Evolutionary conservation across 805 yeast genomes (phyloP).

Genomic region (Grigorovia jiainica): DNA sequence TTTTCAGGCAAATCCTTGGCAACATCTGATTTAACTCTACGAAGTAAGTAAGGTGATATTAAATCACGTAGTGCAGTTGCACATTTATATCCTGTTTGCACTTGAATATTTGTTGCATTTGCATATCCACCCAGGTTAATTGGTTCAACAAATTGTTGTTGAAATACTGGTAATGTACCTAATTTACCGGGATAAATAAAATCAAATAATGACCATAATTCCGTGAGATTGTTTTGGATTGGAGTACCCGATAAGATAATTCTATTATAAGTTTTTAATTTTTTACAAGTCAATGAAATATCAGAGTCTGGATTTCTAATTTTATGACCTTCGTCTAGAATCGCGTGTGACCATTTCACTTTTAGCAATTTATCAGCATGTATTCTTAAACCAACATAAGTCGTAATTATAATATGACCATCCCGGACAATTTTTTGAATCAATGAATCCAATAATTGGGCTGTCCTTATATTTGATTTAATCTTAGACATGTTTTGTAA

Average conservation of each 20-base stretch:
- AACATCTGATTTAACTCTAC: slow-evolving; percentile 87
- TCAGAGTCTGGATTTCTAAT: slow-evolving; percentile 91
- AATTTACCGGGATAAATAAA: slow-evolving; percentile 90
- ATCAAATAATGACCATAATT: slow-evolving; percentile 91
- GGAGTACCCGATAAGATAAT: slow-evolving; percentile 93
- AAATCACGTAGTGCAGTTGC: slow-evolving; percentile 84
- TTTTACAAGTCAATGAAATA: slow-evolving; percentile 77
- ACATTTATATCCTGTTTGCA: slow-evolving; percentile 91
- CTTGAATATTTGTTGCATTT: slow-evolving; percentile 91
- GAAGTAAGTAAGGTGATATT: slow-evolving; percentile 77
- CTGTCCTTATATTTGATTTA: slow-evolving; percentile 24
- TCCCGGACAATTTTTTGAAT: slow-evolving; percentile 45
- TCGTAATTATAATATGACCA: slow-evolving; percentile 84
- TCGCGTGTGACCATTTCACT: slow-evolving; percentile 78
- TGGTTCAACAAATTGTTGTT: slow-evolving; percentile 84
- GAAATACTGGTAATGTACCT: slow-evolving; percentile 92
- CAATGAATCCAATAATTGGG: slow-evolving; percentile 22
- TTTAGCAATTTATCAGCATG: slow-evolving; percentile 58
- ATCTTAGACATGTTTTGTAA: slow-evolving; percentile 20
- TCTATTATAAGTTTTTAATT: slow-evolving; percentile 73
- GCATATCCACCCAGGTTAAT: slow-evolving; percentile 98
- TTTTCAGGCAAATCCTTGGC: slow-evolving; percentile 92
- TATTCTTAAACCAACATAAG: slow-evolving; percentile 76
- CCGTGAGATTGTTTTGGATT: slow-evolving; percentile 84
- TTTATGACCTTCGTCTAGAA: slow-evolving; percentile 94